Conservation (phyloP, 257 asterid species). For the Petunia axillaris region DNA sequence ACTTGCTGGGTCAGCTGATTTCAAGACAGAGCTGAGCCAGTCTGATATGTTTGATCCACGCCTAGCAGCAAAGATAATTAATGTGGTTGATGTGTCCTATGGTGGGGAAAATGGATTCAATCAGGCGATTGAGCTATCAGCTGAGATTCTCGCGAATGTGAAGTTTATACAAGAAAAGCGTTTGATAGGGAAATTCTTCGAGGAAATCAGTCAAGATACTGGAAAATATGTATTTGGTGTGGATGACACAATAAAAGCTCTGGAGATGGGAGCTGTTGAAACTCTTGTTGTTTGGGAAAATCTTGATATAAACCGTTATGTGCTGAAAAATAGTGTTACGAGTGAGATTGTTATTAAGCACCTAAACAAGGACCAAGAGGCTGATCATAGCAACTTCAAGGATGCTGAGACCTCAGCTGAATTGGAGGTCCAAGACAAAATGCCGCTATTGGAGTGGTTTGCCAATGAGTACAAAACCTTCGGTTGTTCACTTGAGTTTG, state of each 20-base stretch:
- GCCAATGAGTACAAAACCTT: slow-evolving; percentile 50
- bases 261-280: slow-evolving; percentile 59
- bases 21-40: slow-evolving; percentile 54
- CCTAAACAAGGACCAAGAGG: slow-evolving; percentile 50
- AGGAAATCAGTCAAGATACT: slow-evolving; percentile 56
- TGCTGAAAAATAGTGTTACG: slow-evolving; percentile 37
- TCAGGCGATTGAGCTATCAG: slow-evolving; percentile 53
- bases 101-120: slow-evolving; percentile 58
- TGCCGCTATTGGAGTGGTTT: slow-evolving; percentile 56
- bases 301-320: slow-evolving; percentile 47
- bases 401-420: slow-evolving; percentile 39
- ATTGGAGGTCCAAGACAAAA: slow-evolving; percentile 51
- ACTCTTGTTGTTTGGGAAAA: slow-evolving; percentile 53
- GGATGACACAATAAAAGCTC: slow-evolving; percentile 51
- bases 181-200: slow-evolving; percentile 51
- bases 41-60: slow-evolving; percentile 58
- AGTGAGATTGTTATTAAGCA: slow-evolving; percentile 42
- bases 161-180: slow-evolving; percentile 52
- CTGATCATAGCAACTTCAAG: slow-evolving; percentile 46
- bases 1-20: slow-evolving; percentile 57
- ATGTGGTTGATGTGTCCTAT: slow-evolving; percentile 54
- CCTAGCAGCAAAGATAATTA: slow-evolving; percentile 48
- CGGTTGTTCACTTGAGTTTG: slow-evolving; percentile 53
- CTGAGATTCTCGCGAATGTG: slow-evolving; percentile 51
- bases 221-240: slow-evolving; percentile 56